Evolutionary conservation across 306 rosid species (phyloP), one percentile per base, ranked within the genome.

Genomic region (Bauhinia variegata): DNA sequence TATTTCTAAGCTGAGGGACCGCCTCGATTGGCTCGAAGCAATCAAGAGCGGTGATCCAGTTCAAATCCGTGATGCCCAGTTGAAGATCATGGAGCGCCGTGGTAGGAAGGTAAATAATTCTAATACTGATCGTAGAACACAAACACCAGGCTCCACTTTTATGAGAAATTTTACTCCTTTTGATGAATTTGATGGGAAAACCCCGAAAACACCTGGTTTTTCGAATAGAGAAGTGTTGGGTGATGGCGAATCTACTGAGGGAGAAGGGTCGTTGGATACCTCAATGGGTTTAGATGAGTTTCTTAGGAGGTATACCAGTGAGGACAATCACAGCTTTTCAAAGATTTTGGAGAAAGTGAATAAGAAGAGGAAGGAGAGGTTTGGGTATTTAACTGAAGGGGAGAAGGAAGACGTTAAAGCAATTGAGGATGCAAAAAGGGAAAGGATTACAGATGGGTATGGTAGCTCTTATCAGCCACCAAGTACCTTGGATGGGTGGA

Each of bases 341-440:
- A 85, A 86, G 70, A 85, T 95, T 64, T 9, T 95, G 17, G 97
- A 86, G 55, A 90, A 91, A 79, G 96, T 88, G 39, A 95, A 95
- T 82, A 80, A 89, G 92, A 95, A 95, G 92, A 90, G 99, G 86
- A 90, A 95, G 68, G 99, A 95, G 74, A 79, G 97, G 57, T 85
- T 67, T 74, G 91, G 70, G 17, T 83, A 81, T 74, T 69, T 95
- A 83, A 72, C 69, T 10, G 96, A 88, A 70, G 92, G 96, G 4
- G 88, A 86, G 60, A 81, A 80, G 16, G 85, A 79, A 14, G 82
- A 58, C 52, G 89, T 55, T 8, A 39, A 80, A 34, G 82, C 82
- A 1, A 79, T 90, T 69, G 96, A 88, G 84, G 96, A 85, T 80
- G 92, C 17, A 4, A 82, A 86, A 84, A 86, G 95, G 79, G 88